These are phyloP conservation scores for Cornus suecica DNA, from an alignment of 148 eudicot species.

Conservation along the genomic window DNA sequence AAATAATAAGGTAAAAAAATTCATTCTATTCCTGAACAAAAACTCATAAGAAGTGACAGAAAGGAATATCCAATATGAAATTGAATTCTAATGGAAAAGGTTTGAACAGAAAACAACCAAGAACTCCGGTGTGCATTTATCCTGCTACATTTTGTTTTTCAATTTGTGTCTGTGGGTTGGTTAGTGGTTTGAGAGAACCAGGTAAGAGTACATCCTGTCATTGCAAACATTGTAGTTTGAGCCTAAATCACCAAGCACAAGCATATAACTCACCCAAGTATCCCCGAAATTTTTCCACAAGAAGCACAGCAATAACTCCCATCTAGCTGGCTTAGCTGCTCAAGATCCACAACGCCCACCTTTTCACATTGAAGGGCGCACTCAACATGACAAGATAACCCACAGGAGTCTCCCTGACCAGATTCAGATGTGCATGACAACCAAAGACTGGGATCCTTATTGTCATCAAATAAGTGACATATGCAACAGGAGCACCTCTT, in stretches of 20 bases:
- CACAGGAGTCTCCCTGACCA: slow-evolving; percentile 56
- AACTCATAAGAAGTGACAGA: background rate
- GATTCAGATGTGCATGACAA: slow-evolving; percentile 72
- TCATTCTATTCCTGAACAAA: background rate
- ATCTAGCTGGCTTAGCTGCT: slow-evolving; percentile 69
- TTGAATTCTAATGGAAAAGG: background rate
- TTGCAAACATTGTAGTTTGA: background rate
- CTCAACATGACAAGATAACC: slow-evolving; percentile 84
- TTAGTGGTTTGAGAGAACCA: too few relatives aligned
- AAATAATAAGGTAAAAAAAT: background rate
- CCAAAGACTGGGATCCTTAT: slow-evolving; percentile 97
- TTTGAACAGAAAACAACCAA: too few relatives aligned
- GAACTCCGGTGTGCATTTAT: background rate
- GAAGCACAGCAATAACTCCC: slow-evolving; percentile 91
- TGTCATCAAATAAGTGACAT: slow-evolving; percentile 80
- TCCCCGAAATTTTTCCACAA: slow-evolving; percentile 89
- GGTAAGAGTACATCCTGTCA: background rate
- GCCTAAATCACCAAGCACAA: background rate
- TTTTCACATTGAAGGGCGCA: slow-evolving; percentile 66
- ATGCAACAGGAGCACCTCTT: slow-evolving; percentile 95
- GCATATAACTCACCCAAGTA: slow-evolving; percentile 65
- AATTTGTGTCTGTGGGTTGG: background rate
- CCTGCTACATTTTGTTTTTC: background rate
- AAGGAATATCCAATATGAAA: background rate
- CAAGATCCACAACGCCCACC: slow-evolving; percentile 81